Conservation (phyloP, 306 rosid genomes). For the Sphenostylis stenocarpa region DNA sequence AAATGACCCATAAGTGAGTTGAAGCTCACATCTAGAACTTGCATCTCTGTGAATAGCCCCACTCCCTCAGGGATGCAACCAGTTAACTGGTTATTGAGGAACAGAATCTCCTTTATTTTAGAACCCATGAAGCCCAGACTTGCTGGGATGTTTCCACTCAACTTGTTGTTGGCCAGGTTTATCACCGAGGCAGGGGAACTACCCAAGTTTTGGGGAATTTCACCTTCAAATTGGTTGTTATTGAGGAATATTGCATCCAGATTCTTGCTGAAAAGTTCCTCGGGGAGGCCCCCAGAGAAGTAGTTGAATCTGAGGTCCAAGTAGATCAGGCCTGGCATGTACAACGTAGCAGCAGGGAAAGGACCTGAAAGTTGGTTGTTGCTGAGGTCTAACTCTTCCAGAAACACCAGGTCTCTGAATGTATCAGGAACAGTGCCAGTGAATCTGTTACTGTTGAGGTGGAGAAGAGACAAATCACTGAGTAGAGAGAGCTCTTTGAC, state of each 20-base stretch:
- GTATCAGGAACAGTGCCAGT: conserved; percentile 69
- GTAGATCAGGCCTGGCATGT: conserved; percentile 75
- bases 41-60: conserved; percentile 80
- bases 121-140: conserved; percentile 81
- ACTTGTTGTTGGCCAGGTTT: conserved; percentile 76
- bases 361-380: conserved; percentile 85
- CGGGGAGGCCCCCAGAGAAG: conserved; percentile 76
- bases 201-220: conserved; percentile 79
- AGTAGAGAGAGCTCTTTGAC: conserved; percentile 78
- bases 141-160: conserved; percentile 72
- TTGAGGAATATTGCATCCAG: conserved; percentile 90
- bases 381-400: conserved; percentile 88
- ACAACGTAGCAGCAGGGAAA: conserved; percentile 59
- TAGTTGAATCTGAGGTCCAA: conserved; percentile 84
- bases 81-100: conserved; percentile 77
- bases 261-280: conserved; percentile 59
- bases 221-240: conserved; percentile 80
- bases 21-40: conserved; percentile 85
- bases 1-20: conserved; percentile 85
- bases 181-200: conserved; percentile 95
- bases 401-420: conserved; percentile 54
- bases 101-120: conserved; percentile 73
- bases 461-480: conserved; percentile 70
- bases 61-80: conserved; percentile 97
- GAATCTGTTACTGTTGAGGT: conserved; percentile 86